Percentiles rank a stretch among this genome's conserved stretches.
phyloP scores from a whole-genome alignment of 441 rosid genomes.

The Euphorbia corollata region DNA sequence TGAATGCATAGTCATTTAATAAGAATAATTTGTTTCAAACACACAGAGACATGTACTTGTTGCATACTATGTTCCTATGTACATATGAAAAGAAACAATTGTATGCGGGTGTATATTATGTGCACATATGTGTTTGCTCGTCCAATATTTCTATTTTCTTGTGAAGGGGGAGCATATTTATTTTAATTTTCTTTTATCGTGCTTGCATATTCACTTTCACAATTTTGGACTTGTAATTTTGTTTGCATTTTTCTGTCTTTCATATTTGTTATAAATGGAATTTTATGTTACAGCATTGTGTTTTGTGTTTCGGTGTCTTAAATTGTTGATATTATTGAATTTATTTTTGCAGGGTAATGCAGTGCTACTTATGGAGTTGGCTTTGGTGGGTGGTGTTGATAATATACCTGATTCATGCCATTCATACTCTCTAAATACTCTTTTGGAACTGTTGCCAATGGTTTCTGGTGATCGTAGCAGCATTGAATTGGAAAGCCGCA shows the following conservation, averaged over 20 bases:
- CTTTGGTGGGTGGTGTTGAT: constrained; percentile 58
- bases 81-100: neutral
- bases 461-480: constrained; percentile 38
- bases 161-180: neutral
- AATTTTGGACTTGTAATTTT: neutral
- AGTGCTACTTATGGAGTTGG: constrained; percentile 67
- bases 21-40: no score
- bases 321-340: neutral
- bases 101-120: neutral
- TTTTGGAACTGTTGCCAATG: constrained; percentile 46
- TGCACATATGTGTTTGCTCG: neutral
- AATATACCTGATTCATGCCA: constrained; percentile 41
- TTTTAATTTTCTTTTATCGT: no score
- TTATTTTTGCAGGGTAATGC: constrained; percentile 46
- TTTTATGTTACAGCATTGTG: neutral
- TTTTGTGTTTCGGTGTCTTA: neutral
- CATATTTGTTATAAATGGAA: neutral
- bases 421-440: constrained; percentile 46
- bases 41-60: neutral
- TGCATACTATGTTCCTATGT: neutral
- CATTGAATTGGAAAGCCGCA: constrained; percentile 43
- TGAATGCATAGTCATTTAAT: no score
- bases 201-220: neutral
- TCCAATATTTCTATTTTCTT: neutral
- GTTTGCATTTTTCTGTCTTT: neutral